Conservation (phyloP, 2,329 filamentous ascomycete species). For the Trichoderma endophyticum region DNA sequence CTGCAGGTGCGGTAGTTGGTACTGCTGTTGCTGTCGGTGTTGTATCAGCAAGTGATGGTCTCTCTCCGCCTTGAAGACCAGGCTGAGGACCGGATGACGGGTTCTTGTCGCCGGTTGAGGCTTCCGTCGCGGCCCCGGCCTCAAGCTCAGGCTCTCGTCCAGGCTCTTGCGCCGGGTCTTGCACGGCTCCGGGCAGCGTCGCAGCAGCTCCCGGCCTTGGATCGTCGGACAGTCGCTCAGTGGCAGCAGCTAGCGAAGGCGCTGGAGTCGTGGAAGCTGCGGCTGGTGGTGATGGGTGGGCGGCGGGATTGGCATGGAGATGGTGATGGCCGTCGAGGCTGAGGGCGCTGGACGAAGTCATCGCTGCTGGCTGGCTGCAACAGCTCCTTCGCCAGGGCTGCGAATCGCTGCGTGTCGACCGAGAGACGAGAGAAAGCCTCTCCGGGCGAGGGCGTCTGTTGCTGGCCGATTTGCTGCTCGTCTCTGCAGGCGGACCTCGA, state of each 20-base stretch:
- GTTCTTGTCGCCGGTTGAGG: not conserved
- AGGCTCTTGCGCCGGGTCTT: conserved; percentile 10
- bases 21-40: not conserved
- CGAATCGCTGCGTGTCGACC: conserved; percentile 6
- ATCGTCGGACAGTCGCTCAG: not conserved
- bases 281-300: not conserved
- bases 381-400: conserved; percentile 52
- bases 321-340: conserved; percentile 22
- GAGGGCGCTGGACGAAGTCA: conserved; percentile 56
- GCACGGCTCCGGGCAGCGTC: not conserved
- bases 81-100: not conserved
- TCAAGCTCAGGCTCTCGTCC: not conserved
- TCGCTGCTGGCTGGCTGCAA: conserved; percentile 50
- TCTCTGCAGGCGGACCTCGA: conserved; percentile 18
- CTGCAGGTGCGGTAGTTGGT: not conserved
- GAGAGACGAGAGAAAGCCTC: not conserved
- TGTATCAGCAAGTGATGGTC: not conserved
- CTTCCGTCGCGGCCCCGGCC: not conserved
- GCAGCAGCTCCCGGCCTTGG: not conserved
- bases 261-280: conserved; percentile 4
- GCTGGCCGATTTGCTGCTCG: not conserved
- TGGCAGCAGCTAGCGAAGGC: not conserved
- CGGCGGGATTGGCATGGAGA: conserved; percentile 2
- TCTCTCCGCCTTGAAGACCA: not conserved
- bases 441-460: not conserved